Base-by-base conservation (phyloP, 2,329 filamentous ascomycete genomes). In the Ascochyta rabiei region DNA sequence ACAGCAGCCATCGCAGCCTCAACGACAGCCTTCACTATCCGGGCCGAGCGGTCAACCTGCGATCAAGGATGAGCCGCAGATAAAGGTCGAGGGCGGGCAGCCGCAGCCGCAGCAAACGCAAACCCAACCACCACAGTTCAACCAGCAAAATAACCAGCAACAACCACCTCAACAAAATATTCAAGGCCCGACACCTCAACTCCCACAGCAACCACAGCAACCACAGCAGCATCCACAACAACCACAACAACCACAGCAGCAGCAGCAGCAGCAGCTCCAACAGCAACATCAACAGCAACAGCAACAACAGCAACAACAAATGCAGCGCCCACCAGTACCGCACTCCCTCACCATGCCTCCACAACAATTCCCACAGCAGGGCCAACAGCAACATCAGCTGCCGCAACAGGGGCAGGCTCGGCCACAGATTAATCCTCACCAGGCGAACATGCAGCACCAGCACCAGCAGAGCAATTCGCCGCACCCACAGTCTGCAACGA, bases 391-490 rank as follows among this genome's bases (percentile, higher is more conserved):
- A 19, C 63, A 63, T 45, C 69, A 68, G 30, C 61, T 67, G 40
- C 68, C 63, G 40, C 65, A 66, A 23, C 64, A 65, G 49, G 68
- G 67, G 26, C 68, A 68, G 26, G 61, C 65, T 33, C 69, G 72
- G 33, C 73, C 73, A 6, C 73, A 74, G 41, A 70, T 74, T 19
- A 75, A 74, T 39, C 70, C 72, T 0, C 69, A 73, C 46, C 72
- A 74, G 53, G 69, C 68, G 19, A 73, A 73, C 45, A 60, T 63
- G 28, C 57, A 60, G 26, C 69, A 70, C 26, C 69, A 68, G 39
- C 69, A 72, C 42, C 67, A 63, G 41, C 73, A 76, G 34, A 74
- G 66, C 51, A 72, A 74, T 41, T 73, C 74, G 16, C 71, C 72
- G 7, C 73, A 75, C 38, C 69, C 73, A 5, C 72, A 73, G 47